Conservation (phyloP, 306 rosid species). For the Cajanus cajan region DNA sequence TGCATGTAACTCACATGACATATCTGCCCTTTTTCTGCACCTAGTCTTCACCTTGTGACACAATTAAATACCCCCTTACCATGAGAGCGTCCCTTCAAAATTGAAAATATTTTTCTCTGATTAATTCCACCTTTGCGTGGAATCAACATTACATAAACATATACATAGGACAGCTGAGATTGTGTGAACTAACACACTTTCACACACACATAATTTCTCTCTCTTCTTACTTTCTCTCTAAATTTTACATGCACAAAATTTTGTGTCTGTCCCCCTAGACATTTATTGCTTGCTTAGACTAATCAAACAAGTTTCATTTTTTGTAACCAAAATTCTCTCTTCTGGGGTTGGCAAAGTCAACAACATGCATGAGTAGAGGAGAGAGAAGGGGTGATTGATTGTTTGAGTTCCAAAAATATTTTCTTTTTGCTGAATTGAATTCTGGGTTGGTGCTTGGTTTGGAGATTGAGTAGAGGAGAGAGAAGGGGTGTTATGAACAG, state of each 20-base stretch:
- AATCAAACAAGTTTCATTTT: slow-evolving; percentile 29
- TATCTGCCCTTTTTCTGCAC: slow-evolving; percentile 1
- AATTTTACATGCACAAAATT: slow-evolving; percentile 22
- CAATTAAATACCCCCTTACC: not conserved
- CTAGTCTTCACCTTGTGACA: not conserved
- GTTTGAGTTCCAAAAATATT: not conserved
- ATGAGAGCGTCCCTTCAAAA: not conserved
- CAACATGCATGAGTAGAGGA: slow-evolving; percentile 77
- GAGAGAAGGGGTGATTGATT: slow-evolving; percentile 10
- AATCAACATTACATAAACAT: slow-evolving; percentile 4
- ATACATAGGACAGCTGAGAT: not conserved
- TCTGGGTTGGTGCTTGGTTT: slow-evolving; percentile 22
- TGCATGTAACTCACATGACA: slow-evolving; percentile 21
- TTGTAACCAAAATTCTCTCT: not conserved
- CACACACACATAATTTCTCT: not conserved
- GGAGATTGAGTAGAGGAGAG: not conserved
- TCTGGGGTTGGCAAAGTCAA: slow-evolving; percentile 34
- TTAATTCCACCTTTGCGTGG: slow-evolving; percentile 14
- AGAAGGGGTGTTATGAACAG: not conserved
- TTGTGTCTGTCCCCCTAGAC: not conserved
- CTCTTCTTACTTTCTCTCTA: slow-evolving; percentile 17
- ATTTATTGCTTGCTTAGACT: slow-evolving; percentile 4
- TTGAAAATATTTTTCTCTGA: not conserved
- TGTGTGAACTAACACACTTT: not conserved
- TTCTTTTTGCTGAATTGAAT: slow-evolving; percentile 24